Evolutionary conservation across 345 rosid species (phyloP).

Genomic region (Populus deltoides): DNA sequence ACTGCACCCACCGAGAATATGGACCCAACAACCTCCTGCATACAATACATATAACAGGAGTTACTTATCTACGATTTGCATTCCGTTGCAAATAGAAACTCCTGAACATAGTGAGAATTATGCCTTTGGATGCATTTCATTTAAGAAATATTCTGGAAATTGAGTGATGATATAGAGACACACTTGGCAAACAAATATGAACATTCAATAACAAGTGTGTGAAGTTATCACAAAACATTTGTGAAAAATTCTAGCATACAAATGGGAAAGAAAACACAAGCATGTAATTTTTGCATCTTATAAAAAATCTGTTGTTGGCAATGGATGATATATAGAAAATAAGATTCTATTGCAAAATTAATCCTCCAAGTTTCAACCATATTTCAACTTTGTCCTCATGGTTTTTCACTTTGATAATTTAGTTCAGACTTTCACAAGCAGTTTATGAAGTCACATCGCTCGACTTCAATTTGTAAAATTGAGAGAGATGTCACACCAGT

Average conservation of each 20-base stretch:
- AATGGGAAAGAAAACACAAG: neutral
- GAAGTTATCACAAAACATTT: neutral
- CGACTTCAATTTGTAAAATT: too few species aligned
- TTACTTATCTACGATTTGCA: neutral
- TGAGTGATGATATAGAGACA: neutral
- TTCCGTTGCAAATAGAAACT: conserved; percentile 1
- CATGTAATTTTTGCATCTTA: too few species aligned
- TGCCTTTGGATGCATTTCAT: neutral
- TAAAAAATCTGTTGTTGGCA: too few species aligned
- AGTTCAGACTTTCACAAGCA: too few species aligned
- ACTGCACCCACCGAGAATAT: conserved; percentile 59
- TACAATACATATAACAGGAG: neutral
- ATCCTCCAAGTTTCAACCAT: too few species aligned
- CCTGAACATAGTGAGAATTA: neutral
- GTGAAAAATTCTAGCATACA: neutral
- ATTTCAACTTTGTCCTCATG: too few species aligned
- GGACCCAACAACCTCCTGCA: conserved; percentile 66
- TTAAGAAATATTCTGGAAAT: neutral
- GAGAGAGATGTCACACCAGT: too few species aligned
- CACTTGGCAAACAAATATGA: neutral
- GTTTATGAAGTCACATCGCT: too few species aligned
- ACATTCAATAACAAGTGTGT: neutral
- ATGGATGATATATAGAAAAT: too few species aligned
- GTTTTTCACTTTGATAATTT: too few species aligned
- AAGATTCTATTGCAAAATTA: too few species aligned